Base-by-base conservation (phyloP, 2,329 filamentous ascomycete species). In the Simplicillium aogashimaense region DNA sequence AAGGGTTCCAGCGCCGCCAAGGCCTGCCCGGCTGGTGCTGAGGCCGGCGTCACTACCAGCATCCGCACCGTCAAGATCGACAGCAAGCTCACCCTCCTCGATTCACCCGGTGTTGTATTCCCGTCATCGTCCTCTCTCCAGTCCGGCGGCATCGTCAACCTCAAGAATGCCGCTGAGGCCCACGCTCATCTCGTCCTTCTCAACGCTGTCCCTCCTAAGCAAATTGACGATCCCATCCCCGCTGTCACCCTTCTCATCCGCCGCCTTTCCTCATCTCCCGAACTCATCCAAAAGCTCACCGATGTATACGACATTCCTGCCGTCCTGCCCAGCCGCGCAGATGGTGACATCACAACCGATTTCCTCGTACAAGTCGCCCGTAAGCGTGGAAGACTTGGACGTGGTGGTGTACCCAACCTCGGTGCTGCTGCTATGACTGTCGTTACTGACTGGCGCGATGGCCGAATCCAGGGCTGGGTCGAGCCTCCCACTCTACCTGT, bases 371-470 rank as follows among this genome's bases (percentile, higher is more conserved):
- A 98, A 59, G 90, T 98, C 11, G 92, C 92, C 5, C 78, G 92
- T 53, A 95, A 95, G 70, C 77, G 92, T 45, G 92, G 92, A 39
- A 74, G 92, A 42, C 71, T 98, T 13, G 87, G 90, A 38, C 83
- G 84, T 50, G 89, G 90, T 15, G 92, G 92, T 46, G 74, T 97
- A 13, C 92, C 92, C 34, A 98, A 97, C 61, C 63, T 97, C 43
- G 72, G 79, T 50, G 81, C 84, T 40, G 90, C 92, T 7, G 92
- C 90, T 47, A 90, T 92, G 74, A 83, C 86, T 1, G 89, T 98
- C 41, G 79, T 98, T 43, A 92, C 81, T n/a, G 92, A 98, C 67
- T 94, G 92, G 86, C 78, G 92, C 50, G 90, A 97, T 58, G 90
- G 89, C 18, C 78, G 92, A 39, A 94, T 98, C 52, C 87, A 94